Evolutionary conservation across 2,329 filamentous ascomycete species (phyloP).

Genomic region (Fusarium virguliforme): DNA sequence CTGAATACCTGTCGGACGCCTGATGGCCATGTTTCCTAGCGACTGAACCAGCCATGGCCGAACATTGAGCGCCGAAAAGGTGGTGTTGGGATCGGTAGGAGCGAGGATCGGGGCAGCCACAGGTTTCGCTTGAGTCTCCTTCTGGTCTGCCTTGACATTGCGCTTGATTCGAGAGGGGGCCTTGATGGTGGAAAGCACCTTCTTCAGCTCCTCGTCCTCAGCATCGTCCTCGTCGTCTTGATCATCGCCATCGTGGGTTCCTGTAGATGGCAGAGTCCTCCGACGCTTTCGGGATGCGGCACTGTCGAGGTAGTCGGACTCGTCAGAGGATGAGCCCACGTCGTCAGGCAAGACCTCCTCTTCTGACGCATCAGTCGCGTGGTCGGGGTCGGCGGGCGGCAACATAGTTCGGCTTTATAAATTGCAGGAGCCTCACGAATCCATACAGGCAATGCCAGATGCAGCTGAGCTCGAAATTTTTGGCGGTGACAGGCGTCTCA

Average conservation of each 20-base stretch:
- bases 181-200: slow-evolving; percentile 61
- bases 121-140: slow-evolving; percentile 41
- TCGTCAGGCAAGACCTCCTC: slow-evolving; percentile 37
- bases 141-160: slow-evolving; percentile 50
- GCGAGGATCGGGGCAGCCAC: slow-evolving; percentile 60
- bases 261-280: slow-evolving; percentile 54
- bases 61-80: slow-evolving; percentile 81
- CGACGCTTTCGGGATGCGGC: slow-evolving; percentile 64
- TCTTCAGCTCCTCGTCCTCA: slow-evolving; percentile 54
- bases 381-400: slow-evolving; percentile 41
- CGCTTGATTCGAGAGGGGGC: slow-evolving; percentile 70
- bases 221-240: slow-evolving; percentile 54
- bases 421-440: slow-evolving; percentile 44
- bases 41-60: slow-evolving; percentile 91
- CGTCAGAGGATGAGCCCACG: slow-evolving; percentile 52
- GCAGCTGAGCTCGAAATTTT: slow-evolving; percentile 43
- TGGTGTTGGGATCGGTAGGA: slow-evolving; percentile 71
- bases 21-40: slow-evolving; percentile 83
- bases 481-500: slow-evolving; percentile 50
- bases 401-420: slow-evolving; percentile 46
- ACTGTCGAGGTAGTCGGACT: slow-evolving; percentile 68
- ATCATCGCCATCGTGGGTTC: slow-evolving; percentile 48
- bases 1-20: slow-evolving; percentile 91
- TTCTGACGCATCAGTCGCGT: slow-evolving; percentile 40
- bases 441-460: slow-evolving; percentile 38